Evolutionary conservation across 1,139 yeast genomes (phyloP), one percentile per base, ranked within the genome.

Genomic region (Sugiyamaella grinbergsii): DNA sequence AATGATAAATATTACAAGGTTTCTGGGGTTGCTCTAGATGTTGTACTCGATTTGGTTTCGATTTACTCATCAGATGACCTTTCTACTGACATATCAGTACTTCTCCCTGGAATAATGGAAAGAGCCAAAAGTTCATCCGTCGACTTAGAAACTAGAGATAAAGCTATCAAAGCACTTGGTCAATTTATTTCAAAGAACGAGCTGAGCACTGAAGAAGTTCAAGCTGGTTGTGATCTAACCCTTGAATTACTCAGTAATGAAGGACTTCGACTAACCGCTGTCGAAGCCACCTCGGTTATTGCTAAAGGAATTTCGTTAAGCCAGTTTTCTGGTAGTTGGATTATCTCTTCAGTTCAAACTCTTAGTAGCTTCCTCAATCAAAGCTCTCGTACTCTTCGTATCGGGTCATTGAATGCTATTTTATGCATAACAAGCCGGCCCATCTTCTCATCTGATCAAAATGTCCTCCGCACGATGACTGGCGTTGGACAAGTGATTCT

Each of bases 141-240:
- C 51, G 79, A 83, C 5, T 68, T 77, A 52, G 84, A 80, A 45
- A 73, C 81, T 15, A 69, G 83, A 45, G 78, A 76, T 54, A 70
- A 69, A 42, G 73, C 82, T 5, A 68, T 81, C 8, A 51, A 55
- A 13, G 68, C 73, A 5, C 59, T 78, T 7, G 70, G 51, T 13
- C 20, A 34, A 6, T 42, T 47, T 29, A 29, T 45, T 16, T 16
- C 37, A n/a, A 28, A 45, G 31, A 45, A 13, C 11, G 24, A 34
- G 3, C 26, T 43, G 15, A 19, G 42, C 2, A 13, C 19, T 13
- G 43, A 46, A n/a, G 42, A 47, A 8, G 33, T 54, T 10, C 48
- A 54, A 11, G 28, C 48, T 10, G 62, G 58, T 6, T 54, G 58
- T 40, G 52, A 49, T 5, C 55, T 62, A 4, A 47, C 67, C 20